phyloP scores from a whole-genome alignment of 2,329 filamentous ascomycete genomes.

The Colletotrichum nymphaeae region DNA sequence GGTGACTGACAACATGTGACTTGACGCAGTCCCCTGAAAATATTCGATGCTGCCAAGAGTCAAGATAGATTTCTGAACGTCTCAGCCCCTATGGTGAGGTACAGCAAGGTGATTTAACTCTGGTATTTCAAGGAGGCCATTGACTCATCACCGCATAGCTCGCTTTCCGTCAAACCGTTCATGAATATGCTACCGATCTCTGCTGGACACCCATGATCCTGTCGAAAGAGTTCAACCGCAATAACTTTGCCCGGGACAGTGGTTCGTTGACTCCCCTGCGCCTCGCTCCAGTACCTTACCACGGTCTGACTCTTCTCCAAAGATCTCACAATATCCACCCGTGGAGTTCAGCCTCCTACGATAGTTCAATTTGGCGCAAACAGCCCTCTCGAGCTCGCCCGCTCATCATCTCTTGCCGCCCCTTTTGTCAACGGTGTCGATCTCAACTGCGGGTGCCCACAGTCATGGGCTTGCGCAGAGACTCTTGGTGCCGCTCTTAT shows the following conservation, averaged over 20 bases:
- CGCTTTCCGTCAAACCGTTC: slow-evolving; percentile 75
- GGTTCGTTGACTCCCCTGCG: slow-evolving; percentile 53
- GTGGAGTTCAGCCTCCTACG: slow-evolving; percentile 64
- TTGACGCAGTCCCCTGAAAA: slow-evolving; percentile 63
- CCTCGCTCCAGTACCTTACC: not conserved
- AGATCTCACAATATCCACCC: slow-evolving; percentile 72
- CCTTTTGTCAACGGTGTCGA: slow-evolving; percentile 74
- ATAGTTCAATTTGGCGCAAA: slow-evolving; percentile 77
- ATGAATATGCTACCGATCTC: slow-evolving; percentile 73
- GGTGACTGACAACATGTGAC: slow-evolving; percentile 5
- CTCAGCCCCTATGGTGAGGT: slow-evolving; percentile 76
- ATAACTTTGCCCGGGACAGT: slow-evolving; percentile 67
- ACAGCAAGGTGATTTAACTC: slow-evolving; percentile 60
- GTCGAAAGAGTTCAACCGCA: slow-evolving; percentile 76
- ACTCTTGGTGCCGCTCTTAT: slow-evolving; percentile 77
- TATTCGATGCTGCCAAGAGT: slow-evolving; percentile 66
- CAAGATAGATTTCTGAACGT: slow-evolving; percentile 67
- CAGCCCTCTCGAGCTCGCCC: slow-evolving; percentile 68
- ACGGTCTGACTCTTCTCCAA: not conserved
- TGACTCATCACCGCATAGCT: slow-evolving; percentile 54
- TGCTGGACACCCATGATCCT: slow-evolving; percentile 80
- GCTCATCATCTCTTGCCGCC: slow-evolving; percentile 70
- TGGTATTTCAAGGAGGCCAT: not conserved
- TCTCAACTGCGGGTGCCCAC: slow-evolving; percentile 79
- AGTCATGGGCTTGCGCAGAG: slow-evolving; percentile 78